Evolutionary conservation across 495 filamentous ascomycete species (phyloP).

Genomic region (Penicillium chermesinum): DNA sequence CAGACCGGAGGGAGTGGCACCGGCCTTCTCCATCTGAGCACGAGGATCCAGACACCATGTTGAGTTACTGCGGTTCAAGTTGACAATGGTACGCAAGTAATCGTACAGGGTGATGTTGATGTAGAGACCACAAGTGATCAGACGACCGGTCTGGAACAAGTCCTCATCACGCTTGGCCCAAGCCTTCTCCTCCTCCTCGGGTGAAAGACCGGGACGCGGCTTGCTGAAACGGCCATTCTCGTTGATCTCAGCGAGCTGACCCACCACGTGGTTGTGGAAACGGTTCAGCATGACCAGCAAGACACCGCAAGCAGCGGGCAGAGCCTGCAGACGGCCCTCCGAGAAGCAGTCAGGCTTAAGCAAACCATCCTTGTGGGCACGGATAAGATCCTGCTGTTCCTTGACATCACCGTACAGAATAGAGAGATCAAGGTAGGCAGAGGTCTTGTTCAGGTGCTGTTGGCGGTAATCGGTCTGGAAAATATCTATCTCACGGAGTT

Average conservation of each 20-base stretch:
- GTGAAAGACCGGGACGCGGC: constrained; percentile 42
- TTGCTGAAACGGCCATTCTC: constrained; percentile 66
- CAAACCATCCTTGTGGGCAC: constrained; percentile 53
- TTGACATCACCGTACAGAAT: constrained; percentile 54
- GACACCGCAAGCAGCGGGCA: constrained; percentile 53
- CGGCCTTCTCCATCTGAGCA: constrained; percentile 43
- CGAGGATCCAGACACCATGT: constrained; percentile 67
- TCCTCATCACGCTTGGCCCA: constrained; percentile 76
- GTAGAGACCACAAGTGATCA: constrained; percentile 77
- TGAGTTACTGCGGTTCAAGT: constrained; percentile 68
- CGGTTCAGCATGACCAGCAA: constrained; percentile 54
- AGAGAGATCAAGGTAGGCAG: constrained; percentile 54
- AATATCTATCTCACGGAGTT: constrained; percentile 33
- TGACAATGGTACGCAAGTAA: constrained; percentile 80
- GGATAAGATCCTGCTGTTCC: constrained; percentile 52
- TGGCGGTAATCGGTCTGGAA: constrained; percentile 55
- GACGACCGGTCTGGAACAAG: constrained; percentile 74
- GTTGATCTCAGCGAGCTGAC: constrained; percentile 63
- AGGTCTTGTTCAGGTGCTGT: constrained; percentile 50
- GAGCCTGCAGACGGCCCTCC: constrained; percentile 50
- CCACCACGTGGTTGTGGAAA: constrained; percentile 77
- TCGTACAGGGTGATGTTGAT: constrained; percentile 80
- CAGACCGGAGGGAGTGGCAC: constrained; percentile 57
- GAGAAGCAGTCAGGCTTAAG: constrained; percentile 56
- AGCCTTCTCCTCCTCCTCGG: constrained; percentile 50